Percentiles rank a stretch among this genome's conserved stretches.
phyloP scores from a whole-genome alignment of 768 basidiomycete genomes.

The Tylopilus subfusipes region DNA sequence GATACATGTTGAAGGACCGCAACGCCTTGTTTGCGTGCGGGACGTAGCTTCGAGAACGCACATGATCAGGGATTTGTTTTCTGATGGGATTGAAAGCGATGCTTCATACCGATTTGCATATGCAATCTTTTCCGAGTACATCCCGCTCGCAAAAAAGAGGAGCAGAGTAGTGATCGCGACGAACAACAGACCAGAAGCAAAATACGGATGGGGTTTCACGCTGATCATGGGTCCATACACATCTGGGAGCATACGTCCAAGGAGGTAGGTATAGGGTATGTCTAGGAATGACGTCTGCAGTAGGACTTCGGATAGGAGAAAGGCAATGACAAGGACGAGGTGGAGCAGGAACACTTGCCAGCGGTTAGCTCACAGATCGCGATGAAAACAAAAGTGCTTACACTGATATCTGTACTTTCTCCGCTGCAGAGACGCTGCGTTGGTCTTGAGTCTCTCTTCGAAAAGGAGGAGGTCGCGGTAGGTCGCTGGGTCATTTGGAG shows the following conservation, averaged over 20 bases:
- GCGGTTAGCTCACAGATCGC: constrained; percentile 18
- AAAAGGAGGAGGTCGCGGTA: constrained; percentile 88
- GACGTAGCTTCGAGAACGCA: constrained; percentile 66
- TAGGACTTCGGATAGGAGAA: constrained; percentile 74
- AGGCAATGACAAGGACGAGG: constrained; percentile 60
- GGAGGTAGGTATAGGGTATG: constrained; percentile 53
- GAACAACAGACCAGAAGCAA: constrained; percentile 76
- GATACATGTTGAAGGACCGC: constrained; percentile 92
- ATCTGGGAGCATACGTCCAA: constrained; percentile 51
- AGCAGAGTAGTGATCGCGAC: constrained; percentile 87
- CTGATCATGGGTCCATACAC: constrained; percentile 39
- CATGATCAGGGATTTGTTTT: constrained; percentile 11
- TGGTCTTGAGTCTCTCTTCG: constrained; percentile 95
- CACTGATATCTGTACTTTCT: constrained; percentile 82
- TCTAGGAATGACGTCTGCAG: constrained; percentile 64
- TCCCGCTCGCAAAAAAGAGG: constrained; percentile 94
- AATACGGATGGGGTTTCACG: constrained; percentile 63
- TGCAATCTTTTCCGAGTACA: constrained; percentile 94
- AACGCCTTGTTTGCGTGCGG: constrained; percentile 92
- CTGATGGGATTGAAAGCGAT: constrained; percentile 9
- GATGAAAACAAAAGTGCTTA: constrained; percentile 35
- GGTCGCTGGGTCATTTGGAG: constrained; percentile 72
- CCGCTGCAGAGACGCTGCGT: constrained; percentile 73
- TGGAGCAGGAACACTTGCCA: constrained; percentile 69
- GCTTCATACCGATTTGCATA: constrained; percentile 87